These are phyloP conservation scores for Begonia masoniana DNA, from an alignment of 306 rosid species.

Conservation along the genomic window DNA sequence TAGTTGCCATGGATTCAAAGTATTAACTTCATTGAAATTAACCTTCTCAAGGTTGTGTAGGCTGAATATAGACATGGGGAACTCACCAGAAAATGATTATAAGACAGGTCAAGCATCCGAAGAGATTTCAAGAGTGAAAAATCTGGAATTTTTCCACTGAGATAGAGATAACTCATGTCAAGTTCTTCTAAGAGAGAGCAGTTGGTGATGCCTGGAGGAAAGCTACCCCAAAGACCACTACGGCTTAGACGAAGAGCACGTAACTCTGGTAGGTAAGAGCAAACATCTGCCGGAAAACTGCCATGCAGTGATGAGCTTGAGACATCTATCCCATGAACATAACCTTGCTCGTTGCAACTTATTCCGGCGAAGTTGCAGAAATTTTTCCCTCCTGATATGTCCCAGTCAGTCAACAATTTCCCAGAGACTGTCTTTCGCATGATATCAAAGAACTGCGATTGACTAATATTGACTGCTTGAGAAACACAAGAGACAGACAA, in stretches of 20 bases:
- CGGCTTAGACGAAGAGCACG: conserved; percentile 34
- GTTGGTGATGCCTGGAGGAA: conserved; percentile 38
- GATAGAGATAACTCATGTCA: conserved; percentile 33
- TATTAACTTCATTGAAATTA: conserved; percentile 60
- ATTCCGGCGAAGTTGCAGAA: conserved; percentile 60
- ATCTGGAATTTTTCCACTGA: conserved; percentile 46
- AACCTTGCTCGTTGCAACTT: conserved; percentile 37
- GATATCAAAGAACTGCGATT: conserved; percentile 37
- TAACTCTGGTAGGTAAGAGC: conserved; percentile 56
- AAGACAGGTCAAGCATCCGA: conserved; percentile 56
- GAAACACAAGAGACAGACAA: conserved; percentile 10
- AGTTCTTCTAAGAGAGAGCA: conserved; percentile 58
- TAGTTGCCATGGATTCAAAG: conserved; percentile 48
- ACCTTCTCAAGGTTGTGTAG: conserved; percentile 50
- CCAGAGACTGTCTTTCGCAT: conserved; percentile 44
- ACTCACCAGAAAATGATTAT: conserved; percentile 46
- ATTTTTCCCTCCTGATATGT: conserved; percentile 18
- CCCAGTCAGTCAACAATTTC: conserved; percentile 36
- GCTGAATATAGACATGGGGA: conserved; percentile 68
- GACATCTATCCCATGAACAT: conserved; percentile 37
- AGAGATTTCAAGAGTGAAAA: conserved; percentile 53
- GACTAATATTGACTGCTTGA: conserved; percentile 20
- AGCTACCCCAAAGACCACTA: conserved; percentile 30
- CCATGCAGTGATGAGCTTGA: conserved; percentile 46
- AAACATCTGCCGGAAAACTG: conserved; percentile 41